Evolutionary conservation across 331 rosid genomes (phyloP).

Genomic region (Erythrophleum ivorense): DNA sequence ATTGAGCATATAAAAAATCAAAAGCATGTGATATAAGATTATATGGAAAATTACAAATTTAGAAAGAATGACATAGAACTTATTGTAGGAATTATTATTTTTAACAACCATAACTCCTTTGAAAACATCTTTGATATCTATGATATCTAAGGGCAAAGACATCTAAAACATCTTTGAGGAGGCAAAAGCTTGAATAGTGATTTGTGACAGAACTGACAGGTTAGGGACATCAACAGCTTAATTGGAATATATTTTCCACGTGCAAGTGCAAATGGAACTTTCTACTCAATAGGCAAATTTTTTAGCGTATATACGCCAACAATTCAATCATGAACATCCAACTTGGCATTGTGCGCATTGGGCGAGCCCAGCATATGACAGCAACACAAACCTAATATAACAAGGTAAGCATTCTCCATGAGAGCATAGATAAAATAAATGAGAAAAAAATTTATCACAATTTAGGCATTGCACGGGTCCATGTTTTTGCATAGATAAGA

Average conservation of each 20-base stretch:
- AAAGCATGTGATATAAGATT: not conserved
- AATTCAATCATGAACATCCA: not conserved
- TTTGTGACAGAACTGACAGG: not conserved
- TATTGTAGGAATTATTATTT: too few relatives aligned
- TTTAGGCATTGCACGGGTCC: slow-evolving; percentile 37
- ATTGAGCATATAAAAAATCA: not conserved
- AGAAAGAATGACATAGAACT: not conserved
- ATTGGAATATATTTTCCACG: too few relatives aligned
- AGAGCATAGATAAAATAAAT: not conserved
- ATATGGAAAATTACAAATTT: too few relatives aligned
- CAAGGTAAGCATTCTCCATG: not conserved
- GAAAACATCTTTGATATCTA: too few relatives aligned
- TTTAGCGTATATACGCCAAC: not conserved
- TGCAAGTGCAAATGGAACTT: not conserved
- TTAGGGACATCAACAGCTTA: too few relatives aligned
- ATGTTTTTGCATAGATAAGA: slow-evolving; percentile 43
- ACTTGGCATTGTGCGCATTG: not conserved
- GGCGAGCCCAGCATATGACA: not conserved
- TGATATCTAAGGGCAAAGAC: too few relatives aligned
- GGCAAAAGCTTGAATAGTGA: too few relatives aligned
- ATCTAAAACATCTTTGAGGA: too few relatives aligned
- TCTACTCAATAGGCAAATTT: not conserved
- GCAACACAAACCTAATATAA: not conserved
- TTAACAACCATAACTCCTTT: too few relatives aligned
- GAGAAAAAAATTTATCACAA: slow-evolving; percentile 23